Evolutionary conservation across 1,139 yeast species (phyloP), one percentile per base, ranked within the genome.

Genomic region (Yamadazyma taylorii): DNA sequence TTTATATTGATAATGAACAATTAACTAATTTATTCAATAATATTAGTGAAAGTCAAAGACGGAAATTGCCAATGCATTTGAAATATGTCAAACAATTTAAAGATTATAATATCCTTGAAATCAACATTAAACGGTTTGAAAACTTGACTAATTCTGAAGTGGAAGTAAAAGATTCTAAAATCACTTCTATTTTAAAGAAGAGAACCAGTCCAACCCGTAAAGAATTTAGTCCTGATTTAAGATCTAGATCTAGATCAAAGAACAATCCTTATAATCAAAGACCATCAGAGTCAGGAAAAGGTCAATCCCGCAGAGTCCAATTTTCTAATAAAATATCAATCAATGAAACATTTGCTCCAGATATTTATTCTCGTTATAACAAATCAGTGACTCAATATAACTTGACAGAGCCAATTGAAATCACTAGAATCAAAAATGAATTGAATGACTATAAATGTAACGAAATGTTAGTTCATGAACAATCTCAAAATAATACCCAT

Each of bases 391-490:
- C 80, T 17, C 79, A 76, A 45, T 65, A 69, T 45, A 63, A 75
- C 11, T 64, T 76, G 37, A 62, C 70, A 10, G 77, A 75, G 41
- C 69, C 74, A 5, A 48, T 52, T 9, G 72, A 72, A 46, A 69
- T 78, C 37, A 63, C 63, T 42, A 64, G 61, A 40, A 74, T 78
- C 44, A 69, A 78, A 48, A 63, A 62, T 30, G 81, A 77, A 51
- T 58, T 78, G 52, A 77, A 78, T 47, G 53, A 60, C 14, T 75
- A 61, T 56, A 78, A 78, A 53, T 69, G 75, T 50, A 63, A 70
- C 39, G 80, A 73, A 47, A 78, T 78, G 83, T 61, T 66, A 47
- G 79, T 78, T 22, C 80, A 78, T 51, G 79, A 74, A 43, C 55
- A 58, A 35, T 72, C 79, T 11, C 75, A 68, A 47, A 58, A 63